Percentiles rank a stretch among this genome's conserved stretches.
Conservation (phyloP, 2,329 filamentous ascomycete genomes). For the Elsinoe arachidis region DNA sequence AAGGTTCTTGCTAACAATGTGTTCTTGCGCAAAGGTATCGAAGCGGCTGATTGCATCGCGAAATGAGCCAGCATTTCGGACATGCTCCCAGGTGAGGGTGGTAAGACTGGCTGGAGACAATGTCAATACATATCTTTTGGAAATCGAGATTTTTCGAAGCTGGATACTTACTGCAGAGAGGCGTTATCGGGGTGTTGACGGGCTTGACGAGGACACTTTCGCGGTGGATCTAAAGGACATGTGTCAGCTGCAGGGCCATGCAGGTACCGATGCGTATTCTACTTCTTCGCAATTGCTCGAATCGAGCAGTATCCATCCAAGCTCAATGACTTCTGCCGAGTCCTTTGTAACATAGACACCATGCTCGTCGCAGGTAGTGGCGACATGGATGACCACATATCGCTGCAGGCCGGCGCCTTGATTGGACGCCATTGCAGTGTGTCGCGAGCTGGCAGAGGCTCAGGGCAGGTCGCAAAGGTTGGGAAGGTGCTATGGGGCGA, state of each 20-base stretch:
- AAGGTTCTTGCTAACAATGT: conserved; percentile 80
- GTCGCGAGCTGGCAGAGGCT: conserved; percentile 13
- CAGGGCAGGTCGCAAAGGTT: background rate
- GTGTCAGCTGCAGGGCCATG: conserved; percentile 10
- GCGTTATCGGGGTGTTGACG: conserved; percentile 96
- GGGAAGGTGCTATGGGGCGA: background rate
- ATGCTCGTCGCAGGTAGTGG: conserved; percentile 97
- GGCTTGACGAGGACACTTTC: conserved; percentile 97
- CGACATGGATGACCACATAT: conserved; percentile 96
- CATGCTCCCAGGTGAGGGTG: conserved; percentile 97
- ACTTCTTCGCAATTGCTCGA: conserved; percentile 90
- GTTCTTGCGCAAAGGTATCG: conserved; percentile 85
- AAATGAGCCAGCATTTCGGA: conserved; percentile 94
- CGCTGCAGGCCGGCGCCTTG: conserved; percentile 55
- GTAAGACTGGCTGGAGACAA: conserved; percentile 72
- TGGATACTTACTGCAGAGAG: conserved; percentile 82
- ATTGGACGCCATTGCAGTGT: conserved; percentile 10
- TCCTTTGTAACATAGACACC: conserved; percentile 99
- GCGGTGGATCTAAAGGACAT: conserved; percentile 63
- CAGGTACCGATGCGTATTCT: background rate
- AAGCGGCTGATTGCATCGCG: conserved; percentile 93
- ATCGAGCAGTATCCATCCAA: conserved; percentile 95
- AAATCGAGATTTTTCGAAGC: background rate
- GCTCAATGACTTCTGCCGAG: conserved; percentile 97
- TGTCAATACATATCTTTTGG: conserved; percentile 24